phyloP scores from a whole-genome alignment of 2,329 filamentous ascomycete genomes.

The Penicillium sp. region DNA sequence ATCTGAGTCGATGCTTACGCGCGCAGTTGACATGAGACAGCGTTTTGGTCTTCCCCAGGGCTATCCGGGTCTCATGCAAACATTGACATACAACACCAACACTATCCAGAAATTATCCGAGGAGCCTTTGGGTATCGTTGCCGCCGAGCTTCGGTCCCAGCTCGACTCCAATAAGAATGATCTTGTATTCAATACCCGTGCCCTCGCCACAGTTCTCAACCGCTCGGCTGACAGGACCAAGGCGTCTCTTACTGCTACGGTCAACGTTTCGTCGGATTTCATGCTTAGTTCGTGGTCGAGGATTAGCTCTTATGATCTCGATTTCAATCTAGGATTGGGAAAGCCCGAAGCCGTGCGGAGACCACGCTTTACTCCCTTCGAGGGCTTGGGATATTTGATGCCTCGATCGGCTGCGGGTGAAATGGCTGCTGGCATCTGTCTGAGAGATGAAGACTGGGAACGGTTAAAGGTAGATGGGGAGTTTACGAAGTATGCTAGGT shows the following conservation, averaged over 20 bases:
- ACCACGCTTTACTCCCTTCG: constrained; percentile 46
- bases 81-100: constrained; percentile 43
- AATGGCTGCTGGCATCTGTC: constrained; percentile 44
- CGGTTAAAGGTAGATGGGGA: constrained; percentile 43
- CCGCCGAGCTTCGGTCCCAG: constrained; percentile 39
- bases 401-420: constrained; percentile 45
- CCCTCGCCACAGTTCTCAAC: constrained; percentile 42
- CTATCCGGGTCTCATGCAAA: constrained; percentile 50
- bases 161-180: constrained; percentile 30
- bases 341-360: constrained; percentile 48
- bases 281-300: constrained; percentile 57
- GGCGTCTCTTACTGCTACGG: constrained; percentile 21
- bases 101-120: constrained; percentile 28
- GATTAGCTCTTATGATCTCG: constrained; percentile 43
- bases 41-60: constrained; percentile 39
- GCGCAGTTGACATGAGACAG: constrained; percentile 49
- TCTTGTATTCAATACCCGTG: constrained; percentile 35
- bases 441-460: constrained; percentile 50
- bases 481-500: constrained; percentile 40
- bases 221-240: constrained; percentile 32
- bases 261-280: constrained; percentile 44
- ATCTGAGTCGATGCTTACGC: constrained; percentile 37
- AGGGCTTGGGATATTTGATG: constrained; percentile 52
- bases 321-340: constrained; percentile 48
- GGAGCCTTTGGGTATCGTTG: constrained; percentile 32